Percentiles rank a stretch among this genome's conserved stretches.
Conservation (phyloP, 1,284 basidiomycete species). For the Sphaerobolus stellatus region DNA sequence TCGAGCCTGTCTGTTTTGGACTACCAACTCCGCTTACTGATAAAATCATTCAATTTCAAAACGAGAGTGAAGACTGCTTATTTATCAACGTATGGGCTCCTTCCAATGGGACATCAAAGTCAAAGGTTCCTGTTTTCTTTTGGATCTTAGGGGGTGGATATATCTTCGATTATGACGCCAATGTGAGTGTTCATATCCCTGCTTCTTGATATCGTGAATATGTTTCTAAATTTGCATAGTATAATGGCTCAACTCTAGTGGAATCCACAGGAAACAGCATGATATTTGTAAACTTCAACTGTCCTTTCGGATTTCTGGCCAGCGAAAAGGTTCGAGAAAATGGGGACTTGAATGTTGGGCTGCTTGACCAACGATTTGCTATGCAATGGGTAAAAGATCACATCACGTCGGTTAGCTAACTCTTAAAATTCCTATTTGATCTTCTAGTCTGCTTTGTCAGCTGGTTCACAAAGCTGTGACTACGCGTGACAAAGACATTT, state of each 20-base stretch:
- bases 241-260: constrained; percentile 18
- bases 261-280: constrained; percentile 21
- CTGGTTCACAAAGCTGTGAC: no score
- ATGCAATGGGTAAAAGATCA: constrained; percentile 11
- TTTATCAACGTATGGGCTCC: constrained; percentile 37
- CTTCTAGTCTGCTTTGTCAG: no score
- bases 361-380: constrained; percentile 15
- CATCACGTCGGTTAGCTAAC: neutral
- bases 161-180: constrained; percentile 14
- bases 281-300: constrained; percentile 36
- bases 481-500: no score
- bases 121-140: constrained; percentile 32
- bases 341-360: constrained; percentile 33
- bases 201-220: neutral
- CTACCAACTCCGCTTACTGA: neutral
- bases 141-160: constrained; percentile 39
- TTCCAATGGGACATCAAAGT: constrained; percentile 18
- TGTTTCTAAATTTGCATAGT: neutral
- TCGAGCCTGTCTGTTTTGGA: constrained; percentile 5
- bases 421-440: constrained; percentile 6
- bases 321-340: constrained; percentile 20
- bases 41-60: neutral
- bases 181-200: constrained; percentile 3
- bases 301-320: constrained; percentile 35
- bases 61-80: constrained; percentile 38